Percentiles rank a stretch among this genome's conserved stretches.
These are phyloP conservation scores for Debaryomycetaceae sp. DNA, from an alignment of 1,139 yeast species.

Conservation along the genomic window DNA sequence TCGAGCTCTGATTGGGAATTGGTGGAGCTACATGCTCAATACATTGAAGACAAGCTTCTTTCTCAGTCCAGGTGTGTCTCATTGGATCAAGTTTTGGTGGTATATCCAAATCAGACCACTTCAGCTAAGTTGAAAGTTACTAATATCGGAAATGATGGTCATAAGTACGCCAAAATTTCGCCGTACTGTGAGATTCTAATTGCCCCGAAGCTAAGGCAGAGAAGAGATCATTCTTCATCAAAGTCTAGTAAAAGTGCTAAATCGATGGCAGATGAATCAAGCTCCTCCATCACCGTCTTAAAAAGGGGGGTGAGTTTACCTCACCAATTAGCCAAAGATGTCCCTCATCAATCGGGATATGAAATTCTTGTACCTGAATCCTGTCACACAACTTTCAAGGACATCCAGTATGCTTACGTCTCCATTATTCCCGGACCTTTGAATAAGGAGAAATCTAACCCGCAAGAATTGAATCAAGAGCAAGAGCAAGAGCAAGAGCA, in stretches of 20 bases:
- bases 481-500: constrained; percentile 4
- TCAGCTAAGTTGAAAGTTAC: constrained; percentile 63
- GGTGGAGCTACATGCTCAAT: constrained; percentile 77
- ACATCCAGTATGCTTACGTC: constrained; percentile 52
- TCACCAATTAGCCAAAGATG: constrained; percentile 30
- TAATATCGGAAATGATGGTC: constrained; percentile 52
- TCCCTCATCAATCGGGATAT: constrained; percentile 26
- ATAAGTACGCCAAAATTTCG: constrained; percentile 54
- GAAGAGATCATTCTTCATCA: constrained; percentile 21
- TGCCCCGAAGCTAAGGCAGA: constrained; percentile 66
- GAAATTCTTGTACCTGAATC: constrained; percentile 45
- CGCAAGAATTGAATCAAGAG: constrained; percentile 5
- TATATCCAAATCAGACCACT: constrained; percentile 67
- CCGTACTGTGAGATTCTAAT: constrained; percentile 78
- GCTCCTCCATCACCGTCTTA: constrained; percentile 37
- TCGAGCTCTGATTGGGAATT: constrained; percentile 87
- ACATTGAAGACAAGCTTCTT: constrained; percentile 69
- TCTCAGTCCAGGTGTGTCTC: constrained; percentile 80
- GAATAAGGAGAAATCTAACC: constrained; percentile 15
- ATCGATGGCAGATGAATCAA: constrained; percentile 24
- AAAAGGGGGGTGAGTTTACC: constrained; percentile 59
- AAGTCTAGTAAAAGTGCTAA: constrained; percentile 31
- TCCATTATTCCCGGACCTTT: constrained; percentile 57
- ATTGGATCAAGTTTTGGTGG: constrained; percentile 56
- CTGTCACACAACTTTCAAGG: constrained; percentile 24